phyloP scores from a whole-genome alignment of 176 grass and related monocot genomes.

The barley (Hordeum vulgare) region DNA sequence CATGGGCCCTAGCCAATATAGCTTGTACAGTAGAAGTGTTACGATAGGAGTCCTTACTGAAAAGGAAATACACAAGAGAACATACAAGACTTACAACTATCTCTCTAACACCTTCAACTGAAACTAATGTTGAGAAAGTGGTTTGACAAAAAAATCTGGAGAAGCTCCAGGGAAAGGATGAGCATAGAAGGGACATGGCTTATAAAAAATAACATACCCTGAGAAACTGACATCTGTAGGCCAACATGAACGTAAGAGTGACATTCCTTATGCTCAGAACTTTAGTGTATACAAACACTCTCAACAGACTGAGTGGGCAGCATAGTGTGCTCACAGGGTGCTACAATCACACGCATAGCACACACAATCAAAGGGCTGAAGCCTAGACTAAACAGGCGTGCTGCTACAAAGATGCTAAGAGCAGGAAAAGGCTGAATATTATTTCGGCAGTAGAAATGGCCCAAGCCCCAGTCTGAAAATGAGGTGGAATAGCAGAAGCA shows the following conservation, averaged over 20 bases:
- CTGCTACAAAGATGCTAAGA: background rate
- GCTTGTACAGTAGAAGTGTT: no score
- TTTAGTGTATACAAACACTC: background rate
- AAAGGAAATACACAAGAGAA: no score
- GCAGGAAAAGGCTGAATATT: background rate
- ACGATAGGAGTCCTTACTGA: no score
- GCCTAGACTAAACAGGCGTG: background rate
- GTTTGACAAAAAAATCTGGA: background rate
- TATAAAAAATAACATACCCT: background rate
- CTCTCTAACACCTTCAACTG: background rate
- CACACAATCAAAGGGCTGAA: background rate
- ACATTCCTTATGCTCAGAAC: background rate
- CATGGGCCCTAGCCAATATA: no score
- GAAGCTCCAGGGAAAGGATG: background rate
- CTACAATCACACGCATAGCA: background rate
- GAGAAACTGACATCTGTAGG: background rate
- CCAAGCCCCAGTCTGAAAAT: background rate
- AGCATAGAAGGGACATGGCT: background rate
- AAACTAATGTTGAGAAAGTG: background rate
- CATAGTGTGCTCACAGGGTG: background rate
- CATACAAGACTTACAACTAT: no score
- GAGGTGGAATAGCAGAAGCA: background rate
- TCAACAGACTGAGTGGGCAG: background rate
- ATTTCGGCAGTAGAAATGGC: background rate
- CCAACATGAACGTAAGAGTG: background rate